A percentile compares a stretch with the other conserved stretches of the same genome.
Evolutionary conservation across 139 green algal species (phyloP).

Genomic region (Picochlorum costavermella): DNA sequence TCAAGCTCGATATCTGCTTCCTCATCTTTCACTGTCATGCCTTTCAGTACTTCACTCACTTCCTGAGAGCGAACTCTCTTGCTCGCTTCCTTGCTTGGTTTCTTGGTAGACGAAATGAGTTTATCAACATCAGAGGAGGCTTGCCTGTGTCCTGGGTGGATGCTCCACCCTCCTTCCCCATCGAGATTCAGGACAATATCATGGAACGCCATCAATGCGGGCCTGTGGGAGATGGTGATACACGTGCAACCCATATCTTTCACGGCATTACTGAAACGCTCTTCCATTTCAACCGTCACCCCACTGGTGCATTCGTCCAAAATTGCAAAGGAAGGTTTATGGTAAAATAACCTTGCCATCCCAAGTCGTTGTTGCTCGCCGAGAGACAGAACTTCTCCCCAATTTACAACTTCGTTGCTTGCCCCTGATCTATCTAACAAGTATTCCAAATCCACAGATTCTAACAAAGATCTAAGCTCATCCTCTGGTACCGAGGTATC

Average conservation of each 20-base stretch:
- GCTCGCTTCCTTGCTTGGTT: background rate
- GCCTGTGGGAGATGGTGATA: slow-evolving; percentile 70
- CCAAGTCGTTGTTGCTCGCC: slow-evolving; percentile 69
- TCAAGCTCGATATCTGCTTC: slow-evolving; percentile 15
- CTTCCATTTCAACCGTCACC: slow-evolving; percentile 72
- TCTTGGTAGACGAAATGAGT: background rate
- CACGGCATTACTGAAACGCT: slow-evolving; percentile 52
- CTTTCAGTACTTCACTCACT: slow-evolving; percentile 18
- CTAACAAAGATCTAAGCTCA: slow-evolving; percentile 40
- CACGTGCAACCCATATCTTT: slow-evolving; percentile 58
- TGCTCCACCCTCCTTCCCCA: slow-evolving; percentile 62
- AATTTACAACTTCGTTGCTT: slow-evolving; percentile 29
- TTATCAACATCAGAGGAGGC: background rate
- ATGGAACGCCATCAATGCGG: slow-evolving; percentile 71
- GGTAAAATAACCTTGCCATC: slow-evolving; percentile 69
- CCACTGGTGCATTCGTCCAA: slow-evolving; percentile 71
- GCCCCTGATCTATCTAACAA: slow-evolving; percentile 28
- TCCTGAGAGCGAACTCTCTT: background rate
- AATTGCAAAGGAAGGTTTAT: slow-evolving; percentile 63
- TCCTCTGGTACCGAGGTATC: slow-evolving; percentile 22
- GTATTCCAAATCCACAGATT: slow-evolving; percentile 52
- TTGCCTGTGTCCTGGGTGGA: slow-evolving; percentile 39
- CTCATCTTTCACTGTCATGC: slow-evolving; percentile 12
- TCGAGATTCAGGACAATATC: slow-evolving; percentile 66
- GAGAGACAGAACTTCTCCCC: slow-evolving; percentile 47